Conservation (phyloP, 2,329 filamentous ascomycete species). For the Sporothrix brasiliensis region DNA sequence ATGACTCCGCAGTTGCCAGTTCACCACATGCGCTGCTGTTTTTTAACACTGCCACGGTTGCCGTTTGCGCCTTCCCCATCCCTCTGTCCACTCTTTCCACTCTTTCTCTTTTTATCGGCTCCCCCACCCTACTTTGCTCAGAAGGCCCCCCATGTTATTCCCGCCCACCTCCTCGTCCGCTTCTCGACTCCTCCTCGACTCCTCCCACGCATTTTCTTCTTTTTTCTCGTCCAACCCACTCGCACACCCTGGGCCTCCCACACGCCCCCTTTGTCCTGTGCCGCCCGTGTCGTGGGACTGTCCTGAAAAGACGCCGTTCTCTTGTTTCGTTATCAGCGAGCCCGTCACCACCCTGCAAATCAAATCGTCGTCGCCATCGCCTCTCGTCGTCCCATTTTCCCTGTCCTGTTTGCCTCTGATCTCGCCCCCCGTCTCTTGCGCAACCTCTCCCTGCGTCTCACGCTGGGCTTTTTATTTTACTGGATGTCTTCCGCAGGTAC, state of each 20-base stretch:
- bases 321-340: conserved; percentile 21
- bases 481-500: not conserved
- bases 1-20: conserved; percentile 13
- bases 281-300: conserved; percentile 23
- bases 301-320: conserved; percentile 26
- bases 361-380: conserved; percentile 16
- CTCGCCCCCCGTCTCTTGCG: conserved; percentile 14
- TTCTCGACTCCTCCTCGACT: conserved; percentile 5
- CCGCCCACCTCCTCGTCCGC: conserved; percentile 17
- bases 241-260: conserved; percentile 20
- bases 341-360: conserved; percentile 14
- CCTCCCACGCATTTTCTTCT: conserved; percentile 23
- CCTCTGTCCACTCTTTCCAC: not conserved
- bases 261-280: conserved; percentile 28
- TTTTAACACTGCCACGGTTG: not conserved
- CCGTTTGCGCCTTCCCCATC: not conserved
- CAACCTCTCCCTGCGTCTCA: not conserved
- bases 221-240: conserved; percentile 22
- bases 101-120: not conserved
- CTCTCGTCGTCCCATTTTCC: conserved; percentile 13
- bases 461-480: not conserved
- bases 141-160: conserved; percentile 21
- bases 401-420: not conserved
- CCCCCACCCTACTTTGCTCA: not conserved
- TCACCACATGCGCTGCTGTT: not conserved